Percentiles rank a stretch among this genome's conserved stretches.
These are phyloP conservation scores for Smittium mucronatum DNA, from an alignment of 371 early-diverging fungal species.

Conservation along the genomic window DNA sequence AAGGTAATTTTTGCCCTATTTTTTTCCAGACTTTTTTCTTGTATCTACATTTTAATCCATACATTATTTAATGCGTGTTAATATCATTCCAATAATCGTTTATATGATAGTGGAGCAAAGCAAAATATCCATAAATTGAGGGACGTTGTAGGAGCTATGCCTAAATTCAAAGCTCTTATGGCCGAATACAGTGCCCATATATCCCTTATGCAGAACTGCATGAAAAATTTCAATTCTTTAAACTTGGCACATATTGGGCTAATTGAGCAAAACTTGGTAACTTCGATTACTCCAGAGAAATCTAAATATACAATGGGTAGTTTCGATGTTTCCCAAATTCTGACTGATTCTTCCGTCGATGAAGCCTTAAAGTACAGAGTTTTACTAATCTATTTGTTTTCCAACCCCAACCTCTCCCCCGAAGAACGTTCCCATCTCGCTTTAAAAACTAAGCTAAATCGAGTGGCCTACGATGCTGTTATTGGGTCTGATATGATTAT, in stretches of 20 bases:
- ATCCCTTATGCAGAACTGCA: constrained; percentile 80
- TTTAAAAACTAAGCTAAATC: neutral
- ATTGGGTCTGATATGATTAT: neutral
- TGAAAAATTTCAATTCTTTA: constrained; percentile 55
- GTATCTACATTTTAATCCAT: constrained; percentile 43
- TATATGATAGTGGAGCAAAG: constrained; percentile 30
- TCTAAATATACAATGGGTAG: neutral
- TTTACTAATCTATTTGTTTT: neutral
- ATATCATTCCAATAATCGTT: constrained; percentile 40
- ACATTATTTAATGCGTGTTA: constrained; percentile 30
- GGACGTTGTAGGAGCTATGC: constrained; percentile 72
- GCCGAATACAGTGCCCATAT: constrained; percentile 81
- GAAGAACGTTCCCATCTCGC: neutral
- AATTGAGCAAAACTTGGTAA: constrained; percentile 43
- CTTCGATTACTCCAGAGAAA: constrained; percentile 2
- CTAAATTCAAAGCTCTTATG: constrained; percentile 87
- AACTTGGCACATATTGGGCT: constrained; percentile 55
- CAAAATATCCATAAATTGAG: constrained; percentile 73
- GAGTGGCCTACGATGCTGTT: neutral
- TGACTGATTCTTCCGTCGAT: neutral
- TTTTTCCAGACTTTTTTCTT: constrained; percentile 67
- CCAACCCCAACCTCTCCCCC: neutral
- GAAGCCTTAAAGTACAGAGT: neutral
- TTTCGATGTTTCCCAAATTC: constrained; percentile 1
- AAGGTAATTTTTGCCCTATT: constrained; percentile 35